phyloP scores from a whole-genome alignment of 768 basidiomycete genomes.

The Leccinum broughii region DNA sequence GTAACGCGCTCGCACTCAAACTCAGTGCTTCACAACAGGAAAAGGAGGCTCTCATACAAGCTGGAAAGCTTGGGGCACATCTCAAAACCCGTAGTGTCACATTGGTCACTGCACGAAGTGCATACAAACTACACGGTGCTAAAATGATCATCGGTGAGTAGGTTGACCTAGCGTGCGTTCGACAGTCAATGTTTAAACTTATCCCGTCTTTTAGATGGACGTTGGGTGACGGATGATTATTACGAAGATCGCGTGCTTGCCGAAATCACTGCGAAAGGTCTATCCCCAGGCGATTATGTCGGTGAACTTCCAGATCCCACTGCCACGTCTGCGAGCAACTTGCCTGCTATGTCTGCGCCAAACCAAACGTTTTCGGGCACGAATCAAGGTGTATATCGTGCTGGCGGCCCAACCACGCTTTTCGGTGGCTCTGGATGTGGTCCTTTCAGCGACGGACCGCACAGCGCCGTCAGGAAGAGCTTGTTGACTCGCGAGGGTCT shows the following conservation, averaged over 20 bases:
- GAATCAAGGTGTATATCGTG: slow-evolving; percentile 74
- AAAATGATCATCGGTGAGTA: slow-evolving; percentile 82
- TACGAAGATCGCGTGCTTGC: slow-evolving; percentile 82
- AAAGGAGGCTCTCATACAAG: slow-evolving; percentile 88
- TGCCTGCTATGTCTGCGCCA: slow-evolving; percentile 36
- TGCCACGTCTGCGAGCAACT: slow-evolving; percentile 45
- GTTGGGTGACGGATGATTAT: slow-evolving; percentile 95
- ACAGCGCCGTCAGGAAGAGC: slow-evolving; percentile 82
- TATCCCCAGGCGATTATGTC: slow-evolving; percentile 80
- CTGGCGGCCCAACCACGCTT: slow-evolving; percentile 90
- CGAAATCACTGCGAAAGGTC: slow-evolving; percentile 78
- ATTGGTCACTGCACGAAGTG: slow-evolving; percentile 87
- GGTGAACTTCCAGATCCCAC: slow-evolving; percentile 81
- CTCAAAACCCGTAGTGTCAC: slow-evolving; percentile 91
- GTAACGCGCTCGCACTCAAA: slow-evolving; percentile 88
- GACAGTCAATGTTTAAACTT: not conserved
- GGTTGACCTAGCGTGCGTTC: not conserved
- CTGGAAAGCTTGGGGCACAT: slow-evolving; percentile 86
- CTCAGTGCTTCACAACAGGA: slow-evolving; percentile 86
- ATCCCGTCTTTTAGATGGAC: slow-evolving; percentile 59
- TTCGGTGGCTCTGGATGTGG: slow-evolving; percentile 85
- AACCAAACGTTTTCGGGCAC: slow-evolving; percentile 43
- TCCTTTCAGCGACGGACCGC: slow-evolving; percentile 85
- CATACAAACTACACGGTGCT: slow-evolving; percentile 91
- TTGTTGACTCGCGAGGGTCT: slow-evolving; percentile 78